phyloP scores from a whole-genome alignment of 805 yeast genomes.

The Ogataea wickerhamii region DNA sequence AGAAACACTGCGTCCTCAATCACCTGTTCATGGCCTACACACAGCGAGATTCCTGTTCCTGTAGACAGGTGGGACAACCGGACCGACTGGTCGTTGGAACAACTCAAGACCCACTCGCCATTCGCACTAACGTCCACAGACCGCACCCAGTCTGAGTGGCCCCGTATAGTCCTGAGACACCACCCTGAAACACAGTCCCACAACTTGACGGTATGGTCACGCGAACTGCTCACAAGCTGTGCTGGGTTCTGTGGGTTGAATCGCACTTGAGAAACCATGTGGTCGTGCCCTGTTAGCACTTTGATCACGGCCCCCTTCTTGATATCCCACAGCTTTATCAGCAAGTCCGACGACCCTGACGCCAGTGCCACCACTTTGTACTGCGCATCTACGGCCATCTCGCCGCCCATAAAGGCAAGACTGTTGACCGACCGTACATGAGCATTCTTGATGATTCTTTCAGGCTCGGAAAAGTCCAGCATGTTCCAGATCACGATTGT shows the following conservation, averaged over 20 bases:
- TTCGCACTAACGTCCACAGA: conserved; percentile 46
- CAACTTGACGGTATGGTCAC: conserved; percentile 56
- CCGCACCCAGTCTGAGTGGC: conserved; percentile 90
- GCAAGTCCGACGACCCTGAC: conserved; percentile 49
- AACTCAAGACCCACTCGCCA: conserved; percentile 62
- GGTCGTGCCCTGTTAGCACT: conserved; percentile 82
- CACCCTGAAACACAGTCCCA: conserved; percentile 72
- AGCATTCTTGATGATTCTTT: conserved; percentile 56
- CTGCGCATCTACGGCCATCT: conserved; percentile 22
- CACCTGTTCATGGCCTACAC: conserved; percentile 80
- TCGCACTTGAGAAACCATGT: conserved; percentile 64
- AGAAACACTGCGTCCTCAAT: conserved; percentile 70
- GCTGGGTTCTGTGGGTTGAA: conserved; percentile 47
- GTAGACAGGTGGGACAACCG: conserved; percentile 61
- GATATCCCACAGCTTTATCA: conserved; percentile 70
- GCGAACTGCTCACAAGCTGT: conserved; percentile 55
- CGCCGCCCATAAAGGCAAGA: conserved; percentile 52
- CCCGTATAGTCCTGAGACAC: conserved; percentile 61
- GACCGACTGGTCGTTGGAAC: conserved; percentile 75
- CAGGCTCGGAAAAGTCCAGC: conserved; percentile 56
- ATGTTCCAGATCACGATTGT: conserved; percentile 68
- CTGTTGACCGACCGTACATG: conserved; percentile 70
- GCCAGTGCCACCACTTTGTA: conserved; percentile 39
- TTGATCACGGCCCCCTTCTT: conserved; percentile 33
- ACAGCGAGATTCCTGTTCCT: conserved; percentile 63